phyloP scores from a whole-genome alignment of 257 asterid species.

The Solanum clarkiae region DNA sequence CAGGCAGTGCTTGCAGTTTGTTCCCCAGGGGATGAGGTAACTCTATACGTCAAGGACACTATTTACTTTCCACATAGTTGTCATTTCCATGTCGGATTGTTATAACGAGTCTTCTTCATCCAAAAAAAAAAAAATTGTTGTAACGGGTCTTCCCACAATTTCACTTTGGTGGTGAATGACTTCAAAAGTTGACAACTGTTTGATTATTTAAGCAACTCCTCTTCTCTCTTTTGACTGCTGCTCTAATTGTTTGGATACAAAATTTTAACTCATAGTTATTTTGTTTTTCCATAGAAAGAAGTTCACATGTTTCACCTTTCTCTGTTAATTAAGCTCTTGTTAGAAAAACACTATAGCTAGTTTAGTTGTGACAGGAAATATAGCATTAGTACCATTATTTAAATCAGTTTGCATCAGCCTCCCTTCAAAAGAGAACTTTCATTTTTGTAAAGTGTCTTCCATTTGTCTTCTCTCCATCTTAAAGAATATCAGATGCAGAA shows the following conservation, averaged over 20 bases:
- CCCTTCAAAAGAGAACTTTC: not conserved
- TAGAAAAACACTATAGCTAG: not conserved
- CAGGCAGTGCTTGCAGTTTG: slow-evolving; percentile 96
- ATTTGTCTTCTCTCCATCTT: not conserved
- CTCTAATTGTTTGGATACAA: not conserved
- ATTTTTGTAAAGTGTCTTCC: not conserved
- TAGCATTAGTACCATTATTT: not conserved
- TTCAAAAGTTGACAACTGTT: not conserved
- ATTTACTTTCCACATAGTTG: not conserved
- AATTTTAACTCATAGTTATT: not conserved
- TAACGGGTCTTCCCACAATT: not conserved
- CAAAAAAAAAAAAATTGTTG: not conserved
- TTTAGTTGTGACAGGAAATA: not conserved
- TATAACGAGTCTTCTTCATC: too few relatives aligned
- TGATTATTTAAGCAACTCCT: not conserved
- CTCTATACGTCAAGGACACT: not conserved
- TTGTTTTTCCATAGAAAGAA: not conserved
- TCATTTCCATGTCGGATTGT: not conserved
- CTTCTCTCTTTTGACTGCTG: not conserved
- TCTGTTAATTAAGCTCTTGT: not conserved
- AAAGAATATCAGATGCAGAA: not conserved
- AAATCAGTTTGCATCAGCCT: not conserved
- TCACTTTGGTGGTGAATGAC: not conserved
- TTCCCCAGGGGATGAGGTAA: slow-evolving; percentile 97
- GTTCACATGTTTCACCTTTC: not conserved